Evolutionary conservation across 2,329 filamentous ascomycete genomes (phyloP).

Genomic region (Aureobasidium sp.): DNA sequence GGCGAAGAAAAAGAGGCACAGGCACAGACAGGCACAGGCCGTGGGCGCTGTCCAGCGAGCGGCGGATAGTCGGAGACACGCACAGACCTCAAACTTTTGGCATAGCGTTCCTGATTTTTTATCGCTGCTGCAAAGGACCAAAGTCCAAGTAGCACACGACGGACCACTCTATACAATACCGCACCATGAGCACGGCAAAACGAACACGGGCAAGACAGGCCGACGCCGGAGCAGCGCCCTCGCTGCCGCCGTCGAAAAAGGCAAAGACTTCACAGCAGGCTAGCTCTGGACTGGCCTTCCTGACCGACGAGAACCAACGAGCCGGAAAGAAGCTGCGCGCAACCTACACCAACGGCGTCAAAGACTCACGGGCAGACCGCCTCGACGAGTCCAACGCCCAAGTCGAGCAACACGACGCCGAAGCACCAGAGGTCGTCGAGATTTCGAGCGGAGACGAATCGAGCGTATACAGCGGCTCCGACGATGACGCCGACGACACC

Average conservation of each 20-base stretch:
- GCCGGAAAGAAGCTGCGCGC: conserved; percentile 32
- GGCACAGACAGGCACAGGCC: not conserved
- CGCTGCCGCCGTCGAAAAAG: conserved; percentile 24
- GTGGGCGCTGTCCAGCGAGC: not conserved
- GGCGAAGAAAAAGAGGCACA: not conserved
- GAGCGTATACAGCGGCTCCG: conserved; percentile 26
- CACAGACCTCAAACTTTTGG: conserved; percentile 3
- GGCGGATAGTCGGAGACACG: conserved; percentile 1
- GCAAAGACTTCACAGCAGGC: conserved; percentile 27
- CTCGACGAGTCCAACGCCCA: conserved; percentile 50
- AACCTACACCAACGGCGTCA: conserved; percentile 45
- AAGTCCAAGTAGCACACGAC: not conserved
- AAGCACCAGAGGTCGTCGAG: conserved; percentile 37
- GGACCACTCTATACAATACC: not conserved
- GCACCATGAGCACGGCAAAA: conserved; percentile 27
- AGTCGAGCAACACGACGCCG: conserved; percentile 41
- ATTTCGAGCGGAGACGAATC: conserved; percentile 38
- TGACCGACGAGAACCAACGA: conserved; percentile 28
- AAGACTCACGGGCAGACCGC: conserved; percentile 40
- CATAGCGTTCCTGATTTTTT: conserved; percentile 8
- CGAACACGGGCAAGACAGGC: conserved; percentile 22
- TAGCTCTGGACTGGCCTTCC: conserved; percentile 23
- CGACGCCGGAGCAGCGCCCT: conserved; percentile 22
- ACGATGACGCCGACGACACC: conserved; percentile 22
- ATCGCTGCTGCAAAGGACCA: not conserved